Percentiles rank a stretch among this genome's conserved stretches.
These are phyloP conservation scores for Inga oerstediana DNA, from an alignment of 306 rosid genomes.

Conservation along the genomic window DNA sequence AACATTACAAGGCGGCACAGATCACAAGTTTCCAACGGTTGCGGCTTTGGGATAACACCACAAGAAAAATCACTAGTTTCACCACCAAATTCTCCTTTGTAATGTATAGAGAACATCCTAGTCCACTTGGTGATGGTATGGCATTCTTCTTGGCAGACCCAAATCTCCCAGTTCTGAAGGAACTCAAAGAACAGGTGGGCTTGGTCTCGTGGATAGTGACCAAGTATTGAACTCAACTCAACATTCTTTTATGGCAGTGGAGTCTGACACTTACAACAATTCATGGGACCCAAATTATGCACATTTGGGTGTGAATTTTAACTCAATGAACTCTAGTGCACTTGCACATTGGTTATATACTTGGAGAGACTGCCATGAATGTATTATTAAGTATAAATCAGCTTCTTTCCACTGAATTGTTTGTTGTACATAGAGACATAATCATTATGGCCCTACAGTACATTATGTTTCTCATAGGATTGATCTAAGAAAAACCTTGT, in stretches of 20 bases:
- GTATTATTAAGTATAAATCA: conserved; percentile 14
- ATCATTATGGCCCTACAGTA: background rate
- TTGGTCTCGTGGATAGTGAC: conserved; percentile 34
- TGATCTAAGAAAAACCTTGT: conserved; percentile 22
- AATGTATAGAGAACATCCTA: background rate
- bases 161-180: background rate
- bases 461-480: background rate
- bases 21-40: conserved; percentile 24
- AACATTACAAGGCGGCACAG: conserved; percentile 19
- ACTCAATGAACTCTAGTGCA: conserved; percentile 13
- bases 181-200: background rate
- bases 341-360: background rate
- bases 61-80: too few species aligned
- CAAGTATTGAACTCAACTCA: background rate
- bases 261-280: conserved; percentile 20
- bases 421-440: background rate
- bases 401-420: background rate
- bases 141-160: conserved; percentile 46
- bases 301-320: conserved; percentile 38
- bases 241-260: conserved; percentile 31
- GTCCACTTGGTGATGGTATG: conserved; percentile 31
- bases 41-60: conserved; percentile 41
- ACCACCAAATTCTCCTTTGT: conserved; percentile 31
- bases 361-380: background rate
- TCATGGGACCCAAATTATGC: background rate